A percentile compares a stretch with the other conserved stretches of the same genome.
Evolutionary conservation across 805 yeast species (phyloP).

Genomic region (Komagataella kurtzmanii): DNA sequence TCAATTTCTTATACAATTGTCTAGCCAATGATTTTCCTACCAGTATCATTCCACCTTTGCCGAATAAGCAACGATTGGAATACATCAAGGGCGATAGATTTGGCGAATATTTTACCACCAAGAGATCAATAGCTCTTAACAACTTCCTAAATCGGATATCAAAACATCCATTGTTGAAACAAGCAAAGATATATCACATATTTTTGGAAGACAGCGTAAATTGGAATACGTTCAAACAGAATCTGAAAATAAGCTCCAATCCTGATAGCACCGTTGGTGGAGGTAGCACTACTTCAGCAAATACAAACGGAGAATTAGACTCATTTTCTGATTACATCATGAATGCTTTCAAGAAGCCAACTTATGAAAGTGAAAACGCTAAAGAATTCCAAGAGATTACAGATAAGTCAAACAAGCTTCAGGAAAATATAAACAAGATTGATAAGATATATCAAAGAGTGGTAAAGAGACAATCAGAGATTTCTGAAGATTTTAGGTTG

Average conservation of each 20-base stretch:
- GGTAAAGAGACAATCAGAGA: slow-evolving; percentile 56
- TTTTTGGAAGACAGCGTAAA: slow-evolving; percentile 57
- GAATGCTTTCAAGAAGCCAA: slow-evolving; percentile 81
- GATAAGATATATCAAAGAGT: slow-evolving; percentile 70
- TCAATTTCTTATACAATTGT: slow-evolving; percentile 64
- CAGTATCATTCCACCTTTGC: slow-evolving; percentile 82
- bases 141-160: slow-evolving; percentile 64
- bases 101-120: slow-evolving; percentile 68
- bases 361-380: slow-evolving; percentile 36
- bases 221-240: slow-evolving; percentile 58
- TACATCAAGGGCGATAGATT: slow-evolving; percentile 80
- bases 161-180: slow-evolving; percentile 57
- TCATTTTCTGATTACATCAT: slow-evolving; percentile 82
- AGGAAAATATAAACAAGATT: slow-evolving; percentile 67
- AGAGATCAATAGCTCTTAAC: slow-evolving; percentile 69
- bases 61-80: slow-evolving; percentile 83
- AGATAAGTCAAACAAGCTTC: slow-evolving; percentile 72
- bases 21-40: slow-evolving; percentile 72
- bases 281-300: slow-evolving; percentile 9
- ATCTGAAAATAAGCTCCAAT: slow-evolving; percentile 25
- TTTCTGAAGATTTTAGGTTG: slow-evolving; percentile 59
- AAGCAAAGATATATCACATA: slow-evolving; percentile 55
- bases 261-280: slow-evolving; percentile 9
- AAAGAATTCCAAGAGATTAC: slow-evolving; percentile 74
- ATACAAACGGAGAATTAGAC: slow-evolving; percentile 31